Base-by-base conservation (phyloP, 306 rosid species). In the barrel medic (Medicago truncatula) region DNA sequence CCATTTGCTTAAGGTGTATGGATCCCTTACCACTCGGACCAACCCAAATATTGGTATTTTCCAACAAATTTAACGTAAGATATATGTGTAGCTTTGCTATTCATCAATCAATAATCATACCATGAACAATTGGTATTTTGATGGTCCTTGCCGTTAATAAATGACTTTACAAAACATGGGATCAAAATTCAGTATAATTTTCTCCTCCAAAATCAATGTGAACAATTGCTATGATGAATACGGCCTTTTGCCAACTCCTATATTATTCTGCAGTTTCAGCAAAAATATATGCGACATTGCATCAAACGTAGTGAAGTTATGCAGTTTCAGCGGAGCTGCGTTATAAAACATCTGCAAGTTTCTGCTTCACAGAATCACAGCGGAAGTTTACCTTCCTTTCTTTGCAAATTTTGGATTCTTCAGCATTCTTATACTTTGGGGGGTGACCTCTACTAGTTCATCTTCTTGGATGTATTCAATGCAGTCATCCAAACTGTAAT, bases 391-490 rank as follows among this genome's bases (percentile, higher is more conserved):
- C 85, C 88, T 90, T 67, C 85, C 53, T 84, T 90, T 95, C 91
- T 86, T 91, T 21, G 87, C 10, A n/a, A 90, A 5, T 85, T 88
- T 95, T 0, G 97, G 93, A 83, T 92, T 95, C 83, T 95, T 95
- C 90, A 90, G 84, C 93, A 95, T 95, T 70, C 97, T 87, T 75
- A 95, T 92, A 69, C 90, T 85, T 28, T 31, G 52, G 0, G 97
- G 99, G 64, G 97, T 92, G 77, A 90, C 96, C 82, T 92, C 99
- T 8, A 92, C 99, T 18, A 88, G 82, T 80, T 95, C 99, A 73
- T 95, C 99, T 87, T 95, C 97, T 88, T 92, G 97, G 67, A 95
- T 92, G 95, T 95, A 95, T 81, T 95, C 98, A 34, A 95, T 95
- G 87, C 98, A 92, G 83, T 95, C 98, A 63, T 92, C 98, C 77